Base-by-base conservation (phyloP, 805 yeast species). In the Metschnikowia cerradonensis region DNA sequence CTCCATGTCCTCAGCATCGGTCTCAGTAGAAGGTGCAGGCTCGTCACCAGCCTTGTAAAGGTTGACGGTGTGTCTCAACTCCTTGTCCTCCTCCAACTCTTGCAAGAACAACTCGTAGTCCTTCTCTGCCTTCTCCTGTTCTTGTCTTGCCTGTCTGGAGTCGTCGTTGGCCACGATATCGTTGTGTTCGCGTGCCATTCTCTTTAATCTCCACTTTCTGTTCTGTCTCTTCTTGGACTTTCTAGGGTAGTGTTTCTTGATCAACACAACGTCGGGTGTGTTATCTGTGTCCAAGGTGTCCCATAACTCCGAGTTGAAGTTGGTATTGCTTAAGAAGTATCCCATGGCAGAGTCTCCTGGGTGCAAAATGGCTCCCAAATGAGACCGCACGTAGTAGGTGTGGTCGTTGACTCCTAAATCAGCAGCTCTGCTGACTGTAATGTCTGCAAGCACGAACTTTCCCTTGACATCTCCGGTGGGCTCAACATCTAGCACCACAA, bases 321-420 rank as follows among this genome's bases (percentile, higher is more conserved):
- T 94, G 44, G 96, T 79, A 65, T 89, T 90, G 37, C 84, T 76
- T 47, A 91, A 73, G 68, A 81, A 92, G 70, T 91, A 95, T 48
- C 99, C 99, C 81, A 92, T 72, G 19, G 83, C 96, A 13, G 94
- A 85, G 67, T 94, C 99, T 60, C 99, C 99, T 3, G 98, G 96
- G 67, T 94, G 97, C 62, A 94, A 77, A 58, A 94, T 82, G 53
- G 86, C 97, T 58, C 99, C 99, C 45, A 94, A 75, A 67, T 95
- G 99, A 0, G 97, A 83, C 65, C 97, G 81, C 32, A 92, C 83
- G 57, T 88, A 90, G 66, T 79, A 91, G 43, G 89, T 85, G 55
- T 79, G 79, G 64, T 90, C 96, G 65, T 90, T 90, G 47, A 79
- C 78, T 41, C 97, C 97, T 75, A 94, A 68, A 68, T 94, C 99